Evolutionary conservation across 164 flowering plant genomes (phyloP).

Genomic region (Umbellularia californica): DNA sequence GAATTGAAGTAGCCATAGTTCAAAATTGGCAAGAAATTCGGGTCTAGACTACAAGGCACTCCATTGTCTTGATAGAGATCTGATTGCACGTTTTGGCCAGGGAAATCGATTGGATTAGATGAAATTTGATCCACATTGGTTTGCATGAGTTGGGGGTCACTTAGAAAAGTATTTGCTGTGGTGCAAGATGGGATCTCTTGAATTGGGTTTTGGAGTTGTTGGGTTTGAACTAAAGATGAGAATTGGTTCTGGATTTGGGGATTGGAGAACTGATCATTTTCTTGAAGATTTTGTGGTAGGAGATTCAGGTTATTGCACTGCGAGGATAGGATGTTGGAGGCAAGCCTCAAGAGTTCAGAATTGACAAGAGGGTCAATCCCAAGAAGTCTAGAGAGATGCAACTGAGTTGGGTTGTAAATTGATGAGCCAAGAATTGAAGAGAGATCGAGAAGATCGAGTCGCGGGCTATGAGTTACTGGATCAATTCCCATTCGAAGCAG

Average conservation of each 20-base stretch:
- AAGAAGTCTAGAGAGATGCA: constrained; percentile 45
- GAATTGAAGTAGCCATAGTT: constrained; percentile 17
- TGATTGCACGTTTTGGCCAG: constrained; percentile 19
- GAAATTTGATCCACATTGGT: constrained; percentile 30
- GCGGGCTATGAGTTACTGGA: constrained; percentile 81
- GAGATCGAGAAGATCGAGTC: constrained; percentile 73
- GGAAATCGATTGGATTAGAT: constrained; percentile 17
- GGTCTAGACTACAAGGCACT: constrained; percentile 12
- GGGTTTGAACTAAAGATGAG: constrained; percentile 15
- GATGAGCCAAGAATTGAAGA: constrained; percentile 54
- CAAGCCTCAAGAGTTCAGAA: constrained; percentile 57
- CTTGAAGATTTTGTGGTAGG: constrained; percentile 30
- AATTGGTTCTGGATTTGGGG: constrained; percentile 22
- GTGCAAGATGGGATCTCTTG: constrained; percentile 25
- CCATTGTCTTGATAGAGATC: constrained; percentile 33
- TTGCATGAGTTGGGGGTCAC: constrained; percentile 35
- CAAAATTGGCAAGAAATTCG: constrained; percentile 14
- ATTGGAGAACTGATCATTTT: constrained; percentile 15
- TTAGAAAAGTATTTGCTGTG: constrained; percentile 15
- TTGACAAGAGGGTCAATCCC: constrained; percentile 49
- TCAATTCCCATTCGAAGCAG: constrained; percentile 79
- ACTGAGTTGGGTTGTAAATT: constrained; percentile 39
- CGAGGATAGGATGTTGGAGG: constrained; percentile 39
- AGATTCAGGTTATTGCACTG: constrained; percentile 28
- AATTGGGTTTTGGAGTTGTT: constrained; percentile 10